Conservation (phyloP, 2,329 filamentous ascomycete genomes). For the Dothiorella sarmentorum region DNA sequence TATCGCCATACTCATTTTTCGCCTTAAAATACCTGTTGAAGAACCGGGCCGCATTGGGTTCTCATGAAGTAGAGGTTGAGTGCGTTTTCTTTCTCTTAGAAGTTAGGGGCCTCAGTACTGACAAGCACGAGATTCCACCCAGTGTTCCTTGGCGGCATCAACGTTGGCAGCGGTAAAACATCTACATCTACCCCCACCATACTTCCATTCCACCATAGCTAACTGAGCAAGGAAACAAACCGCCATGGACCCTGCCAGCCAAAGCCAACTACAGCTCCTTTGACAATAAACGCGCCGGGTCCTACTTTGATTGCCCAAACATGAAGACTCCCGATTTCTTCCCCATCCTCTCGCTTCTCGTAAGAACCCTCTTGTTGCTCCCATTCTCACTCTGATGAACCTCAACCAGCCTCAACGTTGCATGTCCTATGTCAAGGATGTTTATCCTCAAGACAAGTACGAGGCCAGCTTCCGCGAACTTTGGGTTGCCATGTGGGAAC, state of each 20-base stretch:
- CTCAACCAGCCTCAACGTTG: constrained; percentile 57
- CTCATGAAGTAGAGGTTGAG: constrained; percentile 64
- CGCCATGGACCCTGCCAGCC: constrained; percentile 67
- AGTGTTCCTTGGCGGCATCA: constrained; percentile 58
- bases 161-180: constrained; percentile 39
- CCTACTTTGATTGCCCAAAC: constrained; percentile 48
- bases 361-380: constrained; percentile 24
- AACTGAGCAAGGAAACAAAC: constrained; percentile 59
- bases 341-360: constrained; percentile 53
- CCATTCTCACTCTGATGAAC: constrained; percentile 15
- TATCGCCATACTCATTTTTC: constrained; percentile 58
- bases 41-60: constrained; percentile 53
- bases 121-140: constrained; percentile 58
- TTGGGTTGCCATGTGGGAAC: constrained; percentile 62
- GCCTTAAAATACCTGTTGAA: constrained; percentile 56
- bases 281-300: constrained; percentile 49
- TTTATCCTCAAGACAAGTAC: constrained; percentile 44
- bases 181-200: constrained; percentile 4
- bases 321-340: constrained; percentile 49
- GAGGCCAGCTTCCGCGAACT: constrained; percentile 54
- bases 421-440: constrained; percentile 61
- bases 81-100: constrained; percentile 41
- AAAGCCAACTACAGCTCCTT: constrained; percentile 60
- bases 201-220: not conserved
- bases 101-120: too few relatives aligned